Base-by-base conservation (phyloP, 2,329 filamentous ascomycete genomes). In the Colletotrichum sp. region DNA sequence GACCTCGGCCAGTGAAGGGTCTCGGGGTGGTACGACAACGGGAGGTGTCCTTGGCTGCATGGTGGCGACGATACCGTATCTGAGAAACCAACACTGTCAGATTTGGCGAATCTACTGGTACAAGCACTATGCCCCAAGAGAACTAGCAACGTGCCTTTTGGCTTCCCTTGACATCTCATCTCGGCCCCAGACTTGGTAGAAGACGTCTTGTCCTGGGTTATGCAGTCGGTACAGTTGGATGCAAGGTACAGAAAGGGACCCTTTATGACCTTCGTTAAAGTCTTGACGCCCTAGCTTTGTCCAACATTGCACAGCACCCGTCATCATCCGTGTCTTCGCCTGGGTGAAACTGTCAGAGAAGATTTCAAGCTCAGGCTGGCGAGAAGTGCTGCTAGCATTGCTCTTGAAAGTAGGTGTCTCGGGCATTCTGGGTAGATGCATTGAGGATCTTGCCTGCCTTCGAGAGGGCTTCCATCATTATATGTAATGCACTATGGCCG, bases 281-380 rank as follows among this genome's bases (percentile, higher is more conserved):
- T 69, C 70, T 61, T 61, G 70, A 55, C 25, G 9, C 25, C 72
- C 63, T 32, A 57, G 27, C 16, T 63, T 76, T 29, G 74, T 74
- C 64, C 57, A 59, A 76, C 74, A 13, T 85, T 75, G 77, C 82
- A 87, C 86, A 80, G 78, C 83, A 83, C 80, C 85, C 84, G 82
- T 85, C 84, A 84, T 81, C 78, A 78, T 77, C 78, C 76, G 81
- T 80, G 78, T 79, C 79, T 79, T 79, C 72, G 76, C 66, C 69
- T 66, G 69, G 77, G 84, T 85, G 80, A 66, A 69, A 85, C 84
- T 81, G 82, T 82, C 68, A 80, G 77, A 80, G 76, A 83, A 82
- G 76, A 82, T 84, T 78, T 81, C 79, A 81, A 75, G 44, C 70
- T 69, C 57, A 65, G 77, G 59, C 63, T 72, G 49, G 59, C 76